Evolutionary conservation across 106 monocot genomes (phyloP), one percentile per base, ranked within the genome.

Genomic region (Acorus calamus): DNA sequence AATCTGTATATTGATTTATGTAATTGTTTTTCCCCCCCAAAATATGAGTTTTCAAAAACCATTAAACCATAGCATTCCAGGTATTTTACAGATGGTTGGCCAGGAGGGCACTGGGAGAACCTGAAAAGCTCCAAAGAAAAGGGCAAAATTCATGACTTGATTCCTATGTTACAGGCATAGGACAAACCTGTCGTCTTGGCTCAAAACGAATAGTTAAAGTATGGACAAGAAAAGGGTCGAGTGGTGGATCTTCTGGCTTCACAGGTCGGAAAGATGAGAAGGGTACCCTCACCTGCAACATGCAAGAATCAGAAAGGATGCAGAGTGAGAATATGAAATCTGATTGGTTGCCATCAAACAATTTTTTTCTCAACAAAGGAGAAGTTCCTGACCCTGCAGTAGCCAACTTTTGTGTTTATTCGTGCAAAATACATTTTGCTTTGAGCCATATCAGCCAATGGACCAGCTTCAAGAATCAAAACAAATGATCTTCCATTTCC

Each of bases 261-360:
- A 94, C 90, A n/a, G 94, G 87, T 48, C 94, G 89, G 62, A 94
- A 94, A 69, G 89, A 66, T 74, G 94, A 94, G 78, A 94, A 94
- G 55, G 94, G 94, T 50, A 94, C 77, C 78, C 94, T 86, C 11
- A 93, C 80, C 93, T 93, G 80, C 68, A 86, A 59, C 75, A 70
- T 54, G 46, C 28, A 57, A 3, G 48, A n/a, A 60, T 45, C 45
- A 66, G 7, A 53, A 42, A n/a, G 10, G 28, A 52, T 50, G 42
- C 55, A 46, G 41, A 80, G 9, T 14, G 12, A 8, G 45, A 47
- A 41, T 41, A 14, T 42, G 49, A 28, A 51, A 49, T 43, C 12
- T 55, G 42, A 12, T 46, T 44, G 46, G 11, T 1, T 46, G 44
- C 4, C 11, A 54, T 47, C 49, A 11, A 51, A 11, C 49, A 65